phyloP scores from a whole-genome alignment of 208 protist species.

The Trypanosoma avium region DNA sequence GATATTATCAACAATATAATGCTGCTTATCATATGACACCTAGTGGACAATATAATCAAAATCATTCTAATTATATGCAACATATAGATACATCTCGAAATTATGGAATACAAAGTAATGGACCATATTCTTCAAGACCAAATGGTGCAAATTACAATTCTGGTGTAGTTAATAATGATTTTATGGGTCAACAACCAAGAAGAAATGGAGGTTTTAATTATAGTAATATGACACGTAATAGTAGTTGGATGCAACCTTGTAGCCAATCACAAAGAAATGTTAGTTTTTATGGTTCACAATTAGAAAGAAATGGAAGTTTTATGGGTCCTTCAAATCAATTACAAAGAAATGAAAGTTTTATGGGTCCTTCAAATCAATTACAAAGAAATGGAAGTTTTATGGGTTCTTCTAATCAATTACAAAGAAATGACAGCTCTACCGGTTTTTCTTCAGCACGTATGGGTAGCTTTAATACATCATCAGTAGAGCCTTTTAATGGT shows the following conservation, averaged over 20 bases:
- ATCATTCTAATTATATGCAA: no score
- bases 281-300: neutral
- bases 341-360: neutral
- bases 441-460: neutral
- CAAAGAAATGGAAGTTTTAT: neutral
- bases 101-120: no score
- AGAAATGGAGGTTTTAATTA: neutral
- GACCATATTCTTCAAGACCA: no score
- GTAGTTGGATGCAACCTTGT: no score
- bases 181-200: no score
- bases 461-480: neutral
- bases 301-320: slow-evolving; percentile 1
- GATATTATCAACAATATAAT: no score
- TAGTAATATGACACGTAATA: neutral
- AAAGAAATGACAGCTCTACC: neutral
- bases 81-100: no score
- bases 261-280: neutral
- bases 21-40: no score
- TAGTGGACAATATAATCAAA: no score
- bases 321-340: neutral
- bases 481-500: neutral
- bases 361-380: neutral
- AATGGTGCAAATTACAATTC: no score
- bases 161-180: no score
- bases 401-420: neutral